Conservation (phyloP, 2,329 filamentous ascomycete genomes). For the Exophiala lecanii-corni region DNA sequence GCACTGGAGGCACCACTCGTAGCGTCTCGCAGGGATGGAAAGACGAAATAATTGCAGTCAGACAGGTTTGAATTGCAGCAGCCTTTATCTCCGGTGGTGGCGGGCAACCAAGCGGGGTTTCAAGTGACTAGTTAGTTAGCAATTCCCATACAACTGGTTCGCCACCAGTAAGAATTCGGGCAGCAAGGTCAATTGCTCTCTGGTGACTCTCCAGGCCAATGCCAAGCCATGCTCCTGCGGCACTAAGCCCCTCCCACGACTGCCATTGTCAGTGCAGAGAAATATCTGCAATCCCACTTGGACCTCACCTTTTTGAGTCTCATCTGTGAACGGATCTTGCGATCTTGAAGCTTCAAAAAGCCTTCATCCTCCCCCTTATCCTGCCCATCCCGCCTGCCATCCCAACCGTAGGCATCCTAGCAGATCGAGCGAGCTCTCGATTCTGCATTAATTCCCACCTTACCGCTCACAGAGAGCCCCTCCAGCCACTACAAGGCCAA, state of each 20-base stretch:
- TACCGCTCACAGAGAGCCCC: slow-evolving; percentile 26
- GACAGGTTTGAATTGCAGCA: no score
- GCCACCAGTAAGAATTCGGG: no score
- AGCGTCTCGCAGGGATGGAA: no score
- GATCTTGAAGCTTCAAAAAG: not conserved
- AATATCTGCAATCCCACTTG: not conserved
- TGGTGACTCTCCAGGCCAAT: not conserved
- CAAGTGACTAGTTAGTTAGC: no score
- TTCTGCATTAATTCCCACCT: slow-evolving; percentile 8
- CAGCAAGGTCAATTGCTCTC: not conserved
- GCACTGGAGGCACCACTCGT: no score
- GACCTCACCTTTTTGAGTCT: not conserved
- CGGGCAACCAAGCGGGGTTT: no score
- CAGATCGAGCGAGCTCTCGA: slow-evolving; percentile 21
- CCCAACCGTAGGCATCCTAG: slow-evolving; percentile 7
- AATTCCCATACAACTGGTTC: no score
- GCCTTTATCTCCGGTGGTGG: no score
- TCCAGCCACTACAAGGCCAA: slow-evolving; percentile 16
- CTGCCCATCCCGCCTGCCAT: slow-evolving; percentile 8
- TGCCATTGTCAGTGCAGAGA: not conserved
- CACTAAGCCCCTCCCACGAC: not conserved
- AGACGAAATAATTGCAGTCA: no score
- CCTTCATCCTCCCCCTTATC: not conserved
- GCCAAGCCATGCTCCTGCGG: not conserved
- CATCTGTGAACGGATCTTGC: not conserved